Base-by-base conservation (phyloP, 176 grass and related monocot species). In the Ensete ventricosum region DNA sequence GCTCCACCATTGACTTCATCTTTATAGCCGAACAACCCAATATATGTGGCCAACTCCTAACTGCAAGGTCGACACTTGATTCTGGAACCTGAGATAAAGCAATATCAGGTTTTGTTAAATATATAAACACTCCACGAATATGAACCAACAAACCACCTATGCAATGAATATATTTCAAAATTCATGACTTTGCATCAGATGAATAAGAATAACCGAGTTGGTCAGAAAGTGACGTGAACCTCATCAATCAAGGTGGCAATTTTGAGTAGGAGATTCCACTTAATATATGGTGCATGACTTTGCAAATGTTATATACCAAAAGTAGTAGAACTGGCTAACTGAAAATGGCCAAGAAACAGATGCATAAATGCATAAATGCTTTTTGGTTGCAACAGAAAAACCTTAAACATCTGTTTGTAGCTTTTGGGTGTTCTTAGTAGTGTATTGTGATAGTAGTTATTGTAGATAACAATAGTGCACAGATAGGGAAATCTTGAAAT, bases 31-130 rank as follows among this genome's bases (percentile, higher is more conserved):
- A 97, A 58, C 83, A 90, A 71, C 90, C 94, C 73, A 97, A 78
- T 64, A 91, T 82, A 79, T 89, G 94, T 21, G 94, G 90, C 94
- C 94, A 97, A 81, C 88, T 93, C 87, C 81, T 84, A 43, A 83
- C 72, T 66, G 90, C 80, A 51, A 78, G 29, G 81, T 76, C 82
- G 27, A 91, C 62, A 53, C 50, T 74, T 50, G 74, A 64, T 71
- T 83, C 80, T 52, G 84, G 78, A 84, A 93, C 83, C 93, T 93
- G 84, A 82, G 84, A 9, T 51, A 9, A 70, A 52, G 48, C 17
- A 11, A 70, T 10, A 70, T 70, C 10, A 24, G 20, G 9, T 9
- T 13, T 49, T 49, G 14, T 43, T 14, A 70, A 50, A 70, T 16
- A 51, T 4, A 27, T 13, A 26, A 11, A 65, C 13, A 65, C 1